Evolutionary conservation across 768 basidiomycete genomes (phyloP).

Genomic region (Tylopilus sp.): DNA sequence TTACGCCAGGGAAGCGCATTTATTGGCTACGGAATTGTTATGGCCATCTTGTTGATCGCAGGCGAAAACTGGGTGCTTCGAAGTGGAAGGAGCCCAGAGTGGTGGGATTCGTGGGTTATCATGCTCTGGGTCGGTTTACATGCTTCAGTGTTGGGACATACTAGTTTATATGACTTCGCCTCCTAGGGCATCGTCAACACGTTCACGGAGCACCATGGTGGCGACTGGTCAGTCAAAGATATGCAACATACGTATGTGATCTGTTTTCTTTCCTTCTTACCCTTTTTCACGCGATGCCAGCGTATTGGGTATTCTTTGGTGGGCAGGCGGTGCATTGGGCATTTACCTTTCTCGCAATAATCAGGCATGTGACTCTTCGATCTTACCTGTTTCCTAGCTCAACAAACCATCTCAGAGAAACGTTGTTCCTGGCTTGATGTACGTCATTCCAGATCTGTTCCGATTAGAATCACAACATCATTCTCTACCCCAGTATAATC

Average conservation of each 20-base stretch:
- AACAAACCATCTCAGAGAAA: slow-evolving; percentile 48
- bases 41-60: slow-evolving; percentile 72
- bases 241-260: slow-evolving; percentile 85
- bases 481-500: slow-evolving; percentile 53
- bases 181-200: slow-evolving; percentile 64
- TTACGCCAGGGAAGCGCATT: slow-evolving; percentile 69
- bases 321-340: slow-evolving; percentile 88
- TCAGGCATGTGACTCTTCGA: slow-evolving; percentile 43
- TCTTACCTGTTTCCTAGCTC: background rate
- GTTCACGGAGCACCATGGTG: slow-evolving; percentile 87
- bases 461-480: background rate
- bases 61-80: slow-evolving; percentile 77
- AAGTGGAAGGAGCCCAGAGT: slow-evolving; percentile 74
- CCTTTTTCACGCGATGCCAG: slow-evolving; percentile 33
- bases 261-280: background rate
- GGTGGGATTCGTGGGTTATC: slow-evolving; percentile 77
- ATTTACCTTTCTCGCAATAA: slow-evolving; percentile 78
- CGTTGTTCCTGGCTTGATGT: slow-evolving; percentile 83
- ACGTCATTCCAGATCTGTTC: slow-evolving; percentile 20
- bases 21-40: slow-evolving; percentile 79
- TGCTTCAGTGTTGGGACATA: background rate
- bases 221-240: slow-evolving; percentile 83
- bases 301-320: slow-evolving; percentile 60
- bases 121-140: slow-evolving; percentile 46
- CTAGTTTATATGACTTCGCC: background rate